Evolutionary conservation across 768 basidiomycete species (phyloP).

Genomic region (Tulasnella sp.): DNA sequence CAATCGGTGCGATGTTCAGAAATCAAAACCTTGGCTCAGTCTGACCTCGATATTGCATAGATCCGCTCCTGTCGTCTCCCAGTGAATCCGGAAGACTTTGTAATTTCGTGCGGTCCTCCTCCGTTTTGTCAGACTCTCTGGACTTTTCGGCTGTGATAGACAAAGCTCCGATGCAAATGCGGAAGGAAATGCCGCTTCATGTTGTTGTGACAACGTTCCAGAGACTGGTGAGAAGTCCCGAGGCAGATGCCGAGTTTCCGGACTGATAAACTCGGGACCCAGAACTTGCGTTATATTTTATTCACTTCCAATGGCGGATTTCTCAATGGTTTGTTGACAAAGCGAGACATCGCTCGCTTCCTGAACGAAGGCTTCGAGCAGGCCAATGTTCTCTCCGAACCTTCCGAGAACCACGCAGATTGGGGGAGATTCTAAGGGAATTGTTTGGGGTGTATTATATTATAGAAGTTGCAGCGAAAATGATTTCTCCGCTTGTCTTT

Average conservation of each 20-base stretch:
- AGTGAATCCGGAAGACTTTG: constrained; percentile 33
- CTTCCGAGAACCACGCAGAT: neutral
- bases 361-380: constrained; percentile 31
- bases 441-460: neutral
- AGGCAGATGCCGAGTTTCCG: constrained; percentile 22
- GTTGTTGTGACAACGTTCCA: constrained; percentile 75
- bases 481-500: neutral
- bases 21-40: neutral
- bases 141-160: constrained; percentile 49
- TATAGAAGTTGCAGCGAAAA: neutral
- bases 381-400: constrained; percentile 22
- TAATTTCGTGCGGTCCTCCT: constrained; percentile 30
- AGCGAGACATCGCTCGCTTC: constrained; percentile 60
- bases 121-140: constrained; percentile 22
- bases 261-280: neutral
- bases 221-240: constrained; percentile 55
- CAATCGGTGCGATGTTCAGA: constrained; percentile 43
- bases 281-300: constrained; percentile 71
- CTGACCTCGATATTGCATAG: constrained; percentile 36
- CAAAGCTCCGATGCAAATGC: constrained; percentile 60
- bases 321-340: constrained; percentile 68
- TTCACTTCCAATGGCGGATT: constrained; percentile 61
- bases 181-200: constrained; percentile 71
- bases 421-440: constrained; percentile 8
- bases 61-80: constrained; percentile 35